Evolutionary conservation across 2,329 filamentous ascomycete genomes (phyloP).

Genomic region (Ophiostoma australiae): DNA sequence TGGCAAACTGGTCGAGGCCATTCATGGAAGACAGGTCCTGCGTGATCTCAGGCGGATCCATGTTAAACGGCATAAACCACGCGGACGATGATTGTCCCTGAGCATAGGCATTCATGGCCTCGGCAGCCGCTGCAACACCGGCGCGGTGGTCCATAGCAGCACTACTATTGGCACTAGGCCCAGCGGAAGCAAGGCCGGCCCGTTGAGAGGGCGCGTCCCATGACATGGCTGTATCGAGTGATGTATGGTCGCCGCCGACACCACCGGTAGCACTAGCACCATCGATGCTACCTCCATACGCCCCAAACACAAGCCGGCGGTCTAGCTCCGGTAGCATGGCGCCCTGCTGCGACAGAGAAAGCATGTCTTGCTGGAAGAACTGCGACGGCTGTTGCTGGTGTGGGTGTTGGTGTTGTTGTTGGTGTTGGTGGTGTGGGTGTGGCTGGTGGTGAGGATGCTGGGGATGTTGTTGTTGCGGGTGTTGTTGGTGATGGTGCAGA

Average conservation of each 20-base stretch:
- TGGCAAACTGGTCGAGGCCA: conserved; percentile 46
- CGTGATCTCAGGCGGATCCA: conserved; percentile 65
- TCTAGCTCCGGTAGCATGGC: conserved; percentile 64
- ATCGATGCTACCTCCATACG: conserved; percentile 56
- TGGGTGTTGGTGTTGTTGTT: conserved; percentile 17
- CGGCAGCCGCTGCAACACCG: conserved; percentile 8
- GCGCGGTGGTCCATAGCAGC: conserved; percentile 15
- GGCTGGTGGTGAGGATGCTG: conserved; percentile 9
- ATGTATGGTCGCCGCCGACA: conserved; percentile 34
- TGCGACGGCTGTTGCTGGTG: conserved; percentile 29
- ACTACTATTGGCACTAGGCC: neutral
- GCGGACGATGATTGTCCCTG: conserved; percentile 57
- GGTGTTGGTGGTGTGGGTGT: neutral
- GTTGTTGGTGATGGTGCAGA: conserved; percentile 31
- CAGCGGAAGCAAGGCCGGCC: conserved; percentile 10
- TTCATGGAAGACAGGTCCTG: conserved; percentile 44
- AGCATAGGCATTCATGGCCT: conserved; percentile 32
- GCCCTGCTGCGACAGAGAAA: conserved; percentile 48
- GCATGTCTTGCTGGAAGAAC: conserved; percentile 50
- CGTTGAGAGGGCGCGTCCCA: conserved; percentile 36
- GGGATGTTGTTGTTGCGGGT: neutral
- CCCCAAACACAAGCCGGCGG: conserved; percentile 69
- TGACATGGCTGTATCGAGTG: conserved; percentile 40
- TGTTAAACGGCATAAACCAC: conserved; percentile 92
- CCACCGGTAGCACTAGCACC: neutral